phyloP scores from a whole-genome alignment of 345 rosid genomes.

The Nasturtium officinale region DNA sequence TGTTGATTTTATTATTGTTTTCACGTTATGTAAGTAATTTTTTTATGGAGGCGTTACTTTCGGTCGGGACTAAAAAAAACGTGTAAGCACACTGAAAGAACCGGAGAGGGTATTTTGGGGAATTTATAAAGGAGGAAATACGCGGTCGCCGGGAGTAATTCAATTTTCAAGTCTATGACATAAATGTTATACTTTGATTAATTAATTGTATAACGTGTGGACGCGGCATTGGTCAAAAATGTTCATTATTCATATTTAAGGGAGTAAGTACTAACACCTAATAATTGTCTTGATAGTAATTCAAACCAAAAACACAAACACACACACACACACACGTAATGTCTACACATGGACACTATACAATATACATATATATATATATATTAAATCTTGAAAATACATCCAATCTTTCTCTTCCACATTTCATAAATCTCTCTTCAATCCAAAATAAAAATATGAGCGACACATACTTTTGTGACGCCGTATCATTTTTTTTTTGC shows the following conservation, averaged over 20 bases:
- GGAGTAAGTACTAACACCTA: background rate
- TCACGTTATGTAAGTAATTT: too few relatives aligned
- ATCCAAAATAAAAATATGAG: too few relatives aligned
- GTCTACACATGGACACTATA: background rate
- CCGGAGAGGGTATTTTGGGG: conserved; percentile 18
- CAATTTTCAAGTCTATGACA: background rate
- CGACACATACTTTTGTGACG: too few relatives aligned
- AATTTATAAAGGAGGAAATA: background rate
- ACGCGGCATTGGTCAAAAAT: conserved; percentile 19
- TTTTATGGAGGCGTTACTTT: conserved; percentile 9
- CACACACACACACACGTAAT: conserved; percentile 26
- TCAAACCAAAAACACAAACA: background rate
- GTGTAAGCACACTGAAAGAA: conserved; percentile 32
- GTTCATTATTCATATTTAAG: conserved; percentile 17
- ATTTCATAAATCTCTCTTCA: too few relatives aligned
- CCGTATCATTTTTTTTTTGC: too few relatives aligned
- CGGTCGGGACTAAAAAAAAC: conserved; percentile 21
- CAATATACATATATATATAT: too few relatives aligned
- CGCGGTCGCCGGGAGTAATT: conserved; percentile 25
- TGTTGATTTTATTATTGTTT: too few relatives aligned
- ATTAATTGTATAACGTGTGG: conserved; percentile 16
- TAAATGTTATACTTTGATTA: background rate
- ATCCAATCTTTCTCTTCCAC: too few relatives aligned
- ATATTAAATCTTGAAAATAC: too few relatives aligned
- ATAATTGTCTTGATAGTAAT: background rate